Conservation (phyloP, 768 basidiomycete genomes). For the Russula ochroleuca region DNA sequence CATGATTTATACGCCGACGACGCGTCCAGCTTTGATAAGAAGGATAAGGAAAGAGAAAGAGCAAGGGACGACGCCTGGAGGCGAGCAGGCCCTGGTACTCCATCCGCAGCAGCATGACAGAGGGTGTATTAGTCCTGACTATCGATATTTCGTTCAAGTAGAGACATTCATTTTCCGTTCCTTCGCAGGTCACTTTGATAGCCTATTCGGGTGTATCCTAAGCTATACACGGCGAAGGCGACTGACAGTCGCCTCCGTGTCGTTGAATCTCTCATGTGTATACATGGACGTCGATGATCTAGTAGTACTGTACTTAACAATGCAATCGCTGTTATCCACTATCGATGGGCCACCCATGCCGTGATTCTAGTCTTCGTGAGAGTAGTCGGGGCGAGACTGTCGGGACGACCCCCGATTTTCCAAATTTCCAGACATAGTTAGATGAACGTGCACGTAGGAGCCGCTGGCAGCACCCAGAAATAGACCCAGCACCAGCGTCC, state of each 20-base stretch:
- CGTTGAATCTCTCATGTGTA: not conserved
- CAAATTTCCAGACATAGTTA: not conserved
- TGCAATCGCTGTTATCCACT: not conserved
- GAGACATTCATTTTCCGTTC: conserved; percentile 3
- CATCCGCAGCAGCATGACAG: conserved; percentile 12
- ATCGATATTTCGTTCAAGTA: conserved; percentile 4
- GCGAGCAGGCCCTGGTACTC: conserved; percentile 11
- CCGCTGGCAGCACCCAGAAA: not conserved
- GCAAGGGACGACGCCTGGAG: conserved; percentile 10
- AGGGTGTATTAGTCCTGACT: not conserved
- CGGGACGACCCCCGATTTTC: not conserved
- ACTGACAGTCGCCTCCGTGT: not conserved
- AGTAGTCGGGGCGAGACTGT: not conserved
- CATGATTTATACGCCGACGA: conserved; percentile 75
- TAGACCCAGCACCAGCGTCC: not conserved
- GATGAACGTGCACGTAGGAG: not conserved
- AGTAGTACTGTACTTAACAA: conserved; percentile 1
- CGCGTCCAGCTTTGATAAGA: conserved; percentile 36
- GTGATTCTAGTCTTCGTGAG: not conserved
- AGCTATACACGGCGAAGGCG: conserved; percentile 8
- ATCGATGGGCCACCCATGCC: not conserved
- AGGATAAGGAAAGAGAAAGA: conserved; percentile 36
- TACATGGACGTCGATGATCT: not conserved
- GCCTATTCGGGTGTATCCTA: not conserved
- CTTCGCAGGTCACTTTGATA: not conserved